Percentiles rank a stretch among this genome's conserved stretches.
phyloP scores from a whole-genome alignment of 78 protist genomes.

The Tieghemostelium lacteum region DNA sequence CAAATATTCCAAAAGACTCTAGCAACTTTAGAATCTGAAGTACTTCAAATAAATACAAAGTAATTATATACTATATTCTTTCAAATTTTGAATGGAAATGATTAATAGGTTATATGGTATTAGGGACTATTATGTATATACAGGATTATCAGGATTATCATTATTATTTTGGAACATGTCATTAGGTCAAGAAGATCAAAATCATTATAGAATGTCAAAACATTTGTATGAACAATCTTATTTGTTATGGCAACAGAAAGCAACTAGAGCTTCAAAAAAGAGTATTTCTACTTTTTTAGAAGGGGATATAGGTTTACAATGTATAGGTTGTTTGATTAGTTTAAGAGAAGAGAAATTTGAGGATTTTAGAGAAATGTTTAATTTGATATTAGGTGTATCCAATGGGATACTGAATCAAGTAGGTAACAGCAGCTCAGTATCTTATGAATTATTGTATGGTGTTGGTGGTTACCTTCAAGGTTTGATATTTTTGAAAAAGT shows the following conservation, averaged over 20 bases:
- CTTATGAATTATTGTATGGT: constrained; percentile 21
- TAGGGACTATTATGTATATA: background rate
- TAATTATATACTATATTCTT: no score
- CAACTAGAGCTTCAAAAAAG: background rate
- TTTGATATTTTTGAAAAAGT: background rate
- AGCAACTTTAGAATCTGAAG: no score
- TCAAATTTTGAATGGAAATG: no score
- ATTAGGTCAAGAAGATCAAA: no score
- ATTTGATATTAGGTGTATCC: background rate
- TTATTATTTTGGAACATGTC: no score
- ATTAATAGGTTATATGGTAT: no score
- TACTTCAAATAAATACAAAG: no score
- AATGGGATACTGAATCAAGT: background rate
- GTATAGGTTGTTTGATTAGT: background rate
- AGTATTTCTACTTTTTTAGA: constrained; percentile 5
- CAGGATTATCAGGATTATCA: background rate
- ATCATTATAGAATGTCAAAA: no score
- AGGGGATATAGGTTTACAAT: background rate
- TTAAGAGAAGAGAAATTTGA: background rate
- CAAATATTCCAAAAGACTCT: no score
- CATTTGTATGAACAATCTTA: background rate
- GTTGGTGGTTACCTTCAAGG: constrained; percentile 7
- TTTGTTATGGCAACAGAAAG: background rate
- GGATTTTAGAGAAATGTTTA: background rate
- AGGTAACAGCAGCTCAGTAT: no score